A percentile compares a stretch with the other conserved stretches of the same genome.
phyloP scores from a whole-genome alignment of 331 rosid genomes.

The Quercus tomentella region DNA sequence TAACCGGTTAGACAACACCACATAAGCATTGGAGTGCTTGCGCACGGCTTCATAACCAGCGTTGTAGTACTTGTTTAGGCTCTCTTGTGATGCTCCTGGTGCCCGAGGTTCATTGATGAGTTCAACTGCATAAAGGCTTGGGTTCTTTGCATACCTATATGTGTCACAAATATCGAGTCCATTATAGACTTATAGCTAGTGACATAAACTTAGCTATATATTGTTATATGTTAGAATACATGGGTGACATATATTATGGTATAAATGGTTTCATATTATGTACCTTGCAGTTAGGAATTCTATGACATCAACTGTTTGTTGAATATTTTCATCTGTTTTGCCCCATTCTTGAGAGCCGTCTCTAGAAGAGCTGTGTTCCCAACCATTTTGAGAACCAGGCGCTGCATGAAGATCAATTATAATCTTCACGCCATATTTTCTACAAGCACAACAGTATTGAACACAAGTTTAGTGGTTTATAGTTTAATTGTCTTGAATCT shows the following conservation, averaged over 20 bases:
- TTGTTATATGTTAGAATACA: background rate
- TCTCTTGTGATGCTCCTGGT: slow-evolving; percentile 47
- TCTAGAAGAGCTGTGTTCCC: slow-evolving; percentile 55
- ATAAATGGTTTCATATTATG: background rate
- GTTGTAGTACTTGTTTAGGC: slow-evolving; percentile 51
- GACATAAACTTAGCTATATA: no score
- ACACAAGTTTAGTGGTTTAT: background rate
- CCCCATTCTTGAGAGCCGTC: slow-evolving; percentile 77
- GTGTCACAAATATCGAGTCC: no score
- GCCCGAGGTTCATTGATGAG: slow-evolving; percentile 65
- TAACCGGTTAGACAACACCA: slow-evolving; percentile 52
- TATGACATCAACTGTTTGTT: slow-evolving; percentile 56
- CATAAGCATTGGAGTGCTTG: slow-evolving; percentile 51
- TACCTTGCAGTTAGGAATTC: slow-evolving; percentile 70
- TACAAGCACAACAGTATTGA: background rate
- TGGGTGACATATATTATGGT: background rate
- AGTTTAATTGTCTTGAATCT: no score
- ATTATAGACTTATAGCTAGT: no score
- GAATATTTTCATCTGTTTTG: slow-evolving; percentile 46
- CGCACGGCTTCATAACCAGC: slow-evolving; percentile 59
- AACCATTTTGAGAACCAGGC: slow-evolving; percentile 73
- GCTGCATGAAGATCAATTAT: slow-evolving; percentile 79
- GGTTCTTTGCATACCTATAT: slow-evolving; percentile 29
- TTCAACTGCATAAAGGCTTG: slow-evolving; percentile 62
- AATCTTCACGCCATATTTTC: slow-evolving; percentile 64